Percentiles rank a stretch among this genome's conserved stretches.
phyloP scores from a whole-genome alignment of 768 basidiomycete species.

The Pulveroboletus sp. region DNA sequence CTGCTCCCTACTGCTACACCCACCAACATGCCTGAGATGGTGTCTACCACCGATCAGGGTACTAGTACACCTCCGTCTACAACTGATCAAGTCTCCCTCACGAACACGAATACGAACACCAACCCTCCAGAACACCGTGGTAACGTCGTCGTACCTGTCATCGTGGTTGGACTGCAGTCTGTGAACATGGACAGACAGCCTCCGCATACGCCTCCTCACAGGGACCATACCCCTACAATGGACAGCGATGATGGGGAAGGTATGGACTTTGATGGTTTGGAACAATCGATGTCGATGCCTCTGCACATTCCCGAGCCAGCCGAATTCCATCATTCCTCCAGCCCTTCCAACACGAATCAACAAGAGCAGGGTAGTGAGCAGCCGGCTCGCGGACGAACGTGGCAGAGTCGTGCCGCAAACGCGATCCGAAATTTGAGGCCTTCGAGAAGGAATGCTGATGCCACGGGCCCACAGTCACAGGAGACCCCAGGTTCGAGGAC shows the following conservation, averaged over 20 bases:
- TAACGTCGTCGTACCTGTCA: constrained; percentile 69
- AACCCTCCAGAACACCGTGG: constrained; percentile 24
- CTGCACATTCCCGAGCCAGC: constrained; percentile 26
- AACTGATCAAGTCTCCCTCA: constrained; percentile 14
- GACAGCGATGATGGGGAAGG: constrained; percentile 27
- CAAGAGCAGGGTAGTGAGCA: constrained; percentile 16
- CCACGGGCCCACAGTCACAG: constrained; percentile 19
- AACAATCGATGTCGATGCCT: constrained; percentile 22
- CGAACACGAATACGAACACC: constrained; percentile 11
- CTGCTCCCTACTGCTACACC: constrained; percentile 10
- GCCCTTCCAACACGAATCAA: constrained; percentile 8
- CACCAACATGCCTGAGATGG: constrained; percentile 16
- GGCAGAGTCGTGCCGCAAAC: constrained; percentile 62
- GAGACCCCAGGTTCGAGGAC: constrained; percentile 42
- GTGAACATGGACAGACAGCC: constrained; percentile 47
- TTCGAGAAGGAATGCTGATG: constrained; percentile 25
- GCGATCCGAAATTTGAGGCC: constrained; percentile 53
- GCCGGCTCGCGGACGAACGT: constrained; percentile 36
- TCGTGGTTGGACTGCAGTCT: constrained; percentile 78
- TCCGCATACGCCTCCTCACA: constrained; percentile 15
- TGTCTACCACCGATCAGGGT: constrained; percentile 9
- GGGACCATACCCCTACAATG: constrained; percentile 9
- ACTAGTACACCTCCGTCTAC: constrained; percentile 1
- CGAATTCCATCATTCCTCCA: constrained; percentile 16
- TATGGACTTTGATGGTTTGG: constrained; percentile 24